These are phyloP conservation scores for Wickerhamomyces sp. DNA, from an alignment of 1,139 yeast genomes.

Conservation along the genomic window DNA sequence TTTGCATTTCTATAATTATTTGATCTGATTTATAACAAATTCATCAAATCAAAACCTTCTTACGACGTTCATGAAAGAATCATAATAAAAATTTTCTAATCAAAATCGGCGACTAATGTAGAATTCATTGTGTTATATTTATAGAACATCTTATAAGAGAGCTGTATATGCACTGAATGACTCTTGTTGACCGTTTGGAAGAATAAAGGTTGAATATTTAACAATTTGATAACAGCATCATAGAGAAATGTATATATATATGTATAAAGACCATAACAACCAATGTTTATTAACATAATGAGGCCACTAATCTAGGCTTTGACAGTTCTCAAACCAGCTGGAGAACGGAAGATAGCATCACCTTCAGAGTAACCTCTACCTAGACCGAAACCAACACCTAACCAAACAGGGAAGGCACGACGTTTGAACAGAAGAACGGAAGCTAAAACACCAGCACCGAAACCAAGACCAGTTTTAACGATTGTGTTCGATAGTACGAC, in stretches of 20 bases:
- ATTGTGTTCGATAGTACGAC: conserved; percentile 90
- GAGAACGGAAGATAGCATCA: conserved; percentile 88
- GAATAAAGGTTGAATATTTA: too few species aligned
- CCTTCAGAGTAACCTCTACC: conserved; percentile 99
- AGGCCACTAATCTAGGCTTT: conserved; percentile 40
- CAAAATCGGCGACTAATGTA: too few species aligned
- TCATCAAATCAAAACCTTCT: background rate
- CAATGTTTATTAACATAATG: background rate
- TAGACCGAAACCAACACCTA: conserved; percentile 92
- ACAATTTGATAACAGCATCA: background rate
- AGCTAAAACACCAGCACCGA: conserved; percentile 93
- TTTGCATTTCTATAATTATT: background rate
- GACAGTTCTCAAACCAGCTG: conserved; percentile 69
- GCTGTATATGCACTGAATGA: too few species aligned
- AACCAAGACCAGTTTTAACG: conserved; percentile 95
- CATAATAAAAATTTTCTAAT: too few species aligned
- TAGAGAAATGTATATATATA: conserved; percentile 5
- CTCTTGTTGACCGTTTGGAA: too few species aligned
- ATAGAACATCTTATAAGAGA: too few species aligned
- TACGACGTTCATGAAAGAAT: background rate
- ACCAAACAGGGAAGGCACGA: conserved; percentile 96
- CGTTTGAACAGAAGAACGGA: conserved; percentile 90
- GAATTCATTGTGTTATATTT: too few species aligned
- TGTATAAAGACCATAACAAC: background rate
- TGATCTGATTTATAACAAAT: background rate